Evolutionary conservation across 305 asterid genomes (phyloP), one percentile per base, ranked within the genome.

Genomic region (Ajuga reptans): DNA sequence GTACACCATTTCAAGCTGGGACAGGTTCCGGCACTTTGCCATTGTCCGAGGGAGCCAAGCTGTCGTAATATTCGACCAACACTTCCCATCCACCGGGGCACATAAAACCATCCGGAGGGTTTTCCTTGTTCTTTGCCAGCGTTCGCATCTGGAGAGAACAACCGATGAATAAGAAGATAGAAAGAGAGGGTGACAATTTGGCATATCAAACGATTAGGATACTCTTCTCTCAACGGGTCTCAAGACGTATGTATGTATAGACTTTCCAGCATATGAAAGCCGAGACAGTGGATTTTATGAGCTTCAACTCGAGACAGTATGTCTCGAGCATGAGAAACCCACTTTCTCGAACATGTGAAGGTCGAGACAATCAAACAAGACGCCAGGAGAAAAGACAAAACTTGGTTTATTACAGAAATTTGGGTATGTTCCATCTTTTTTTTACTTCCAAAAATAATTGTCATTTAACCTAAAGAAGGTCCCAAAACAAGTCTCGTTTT

Each of bases 81-180:
- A 92, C 96, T 81, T 89, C 29, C 98, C 98, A 92, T 1, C 98
- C 98, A 46, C 96, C 85, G 0, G 96, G 95, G 83, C 98, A 92
- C 96, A 92, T 92, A 54, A 92, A 92, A 36, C 98, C 98, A 64
- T 89, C 96, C 0, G 98, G 96, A 45, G 96, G 96, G 73, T 46
- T 88, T 73, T 89, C 98, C 73, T 74, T 71, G 84, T 88, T 92
- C 88, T 84, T 89, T 0, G 96, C 98, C 14, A 89, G 96, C 0
- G 92, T 56, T 37, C 98, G 89, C 96, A 88, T 89, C 98, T 92
- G 81, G 6, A 68, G 21, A 63, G 45, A 74, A 16, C 39, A 3
- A 37, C 0, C 31, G 57, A 53, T 12, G 75, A 16, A 11, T 39
- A 42, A 62, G 11, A 36, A 1, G 27, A 21, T 21, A 21, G 27